Evolutionary conservation across 768 basidiomycete species (phyloP).

Genomic region (Suillus subaureus): DNA sequence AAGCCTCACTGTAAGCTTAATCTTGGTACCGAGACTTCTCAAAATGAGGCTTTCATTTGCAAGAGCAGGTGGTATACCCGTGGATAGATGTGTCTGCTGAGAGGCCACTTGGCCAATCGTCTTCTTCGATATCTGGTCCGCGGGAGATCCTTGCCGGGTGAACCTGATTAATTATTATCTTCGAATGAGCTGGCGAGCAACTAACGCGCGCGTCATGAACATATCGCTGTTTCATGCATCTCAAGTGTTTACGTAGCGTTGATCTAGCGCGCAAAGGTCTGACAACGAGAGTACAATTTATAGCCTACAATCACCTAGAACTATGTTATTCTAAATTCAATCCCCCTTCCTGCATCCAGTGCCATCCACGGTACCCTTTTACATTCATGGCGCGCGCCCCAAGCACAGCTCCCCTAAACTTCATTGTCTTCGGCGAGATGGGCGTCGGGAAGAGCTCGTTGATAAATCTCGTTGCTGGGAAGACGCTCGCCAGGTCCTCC

Average conservation of each 20-base stretch:
- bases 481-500: constrained; percentile 2
- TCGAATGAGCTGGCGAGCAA: neutral
- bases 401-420: neutral
- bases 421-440: constrained; percentile 14
- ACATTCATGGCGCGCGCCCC: neutral
- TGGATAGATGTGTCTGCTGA: neutral
- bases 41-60: neutral
- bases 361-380: neutral
- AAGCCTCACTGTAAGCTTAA: neutral
- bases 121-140: neutral
- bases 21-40: neutral
- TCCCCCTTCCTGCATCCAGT: neutral
- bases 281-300: neutral
- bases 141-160: neutral
- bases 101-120: neutral
- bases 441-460: constrained; percentile 15
- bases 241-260: neutral
- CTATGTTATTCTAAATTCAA: neutral
- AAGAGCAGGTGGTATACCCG: neutral
- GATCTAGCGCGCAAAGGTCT: neutral
- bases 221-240: neutral
- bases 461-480: constrained; percentile 13
- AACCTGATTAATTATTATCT: neutral
- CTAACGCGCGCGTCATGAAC: neutral
- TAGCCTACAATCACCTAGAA: too few species aligned